Conservation (phyloP, 345 rosid species). For the Gossypium thurberi region DNA sequence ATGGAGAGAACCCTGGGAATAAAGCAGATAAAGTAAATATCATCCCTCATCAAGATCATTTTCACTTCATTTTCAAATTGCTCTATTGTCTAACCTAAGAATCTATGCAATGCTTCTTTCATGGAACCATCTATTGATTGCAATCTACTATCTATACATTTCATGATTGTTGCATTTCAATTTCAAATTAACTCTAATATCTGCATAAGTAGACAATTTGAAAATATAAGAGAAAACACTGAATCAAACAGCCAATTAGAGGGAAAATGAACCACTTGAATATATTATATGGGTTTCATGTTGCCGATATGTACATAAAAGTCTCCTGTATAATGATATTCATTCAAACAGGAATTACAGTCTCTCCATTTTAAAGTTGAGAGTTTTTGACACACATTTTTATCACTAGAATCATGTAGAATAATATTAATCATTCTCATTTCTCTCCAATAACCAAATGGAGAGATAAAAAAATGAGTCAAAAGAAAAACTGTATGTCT, state of each 20-base stretch:
- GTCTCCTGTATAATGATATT: neutral
- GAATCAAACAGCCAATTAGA: neutral
- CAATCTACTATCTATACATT: neutral
- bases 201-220: neutral
- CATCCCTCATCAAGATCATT: constrained; percentile 1
- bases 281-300: neutral
- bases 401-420: neutral
- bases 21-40: constrained; percentile 10
- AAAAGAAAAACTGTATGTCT: neutral
- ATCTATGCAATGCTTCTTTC: neutral
- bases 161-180: neutral
- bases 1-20: constrained; percentile 51
- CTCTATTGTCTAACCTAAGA: neutral
- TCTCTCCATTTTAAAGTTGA: neutral
- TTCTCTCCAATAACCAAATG: neutral
- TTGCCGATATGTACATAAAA: neutral
- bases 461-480: neutral
- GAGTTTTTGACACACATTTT: neutral
- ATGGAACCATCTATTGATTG: neutral
- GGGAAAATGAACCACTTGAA: neutral
- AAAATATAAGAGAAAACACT: neutral
- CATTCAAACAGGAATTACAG: neutral
- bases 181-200: neutral
- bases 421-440: neutral
- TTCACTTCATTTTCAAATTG: neutral